These are phyloP conservation scores for Ceratonia siliqua DNA, from an alignment of 306 rosid species.

Conservation along the genomic window DNA sequence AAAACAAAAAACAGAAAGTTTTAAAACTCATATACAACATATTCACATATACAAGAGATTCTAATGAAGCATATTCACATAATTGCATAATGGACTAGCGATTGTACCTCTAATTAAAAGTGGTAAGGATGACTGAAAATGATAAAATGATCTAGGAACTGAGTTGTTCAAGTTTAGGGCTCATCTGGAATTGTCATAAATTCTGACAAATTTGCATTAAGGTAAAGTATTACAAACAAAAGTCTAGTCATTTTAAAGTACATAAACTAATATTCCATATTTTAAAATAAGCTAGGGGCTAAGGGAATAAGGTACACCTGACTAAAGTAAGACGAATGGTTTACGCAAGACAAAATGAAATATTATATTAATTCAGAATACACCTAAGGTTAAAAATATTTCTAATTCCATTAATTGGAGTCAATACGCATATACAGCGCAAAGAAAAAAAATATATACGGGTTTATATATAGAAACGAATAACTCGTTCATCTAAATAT, in stretches of 20 bases:
- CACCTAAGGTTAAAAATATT: neutral
- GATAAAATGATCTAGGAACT: no score
- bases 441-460: neutral
- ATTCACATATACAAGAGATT: no score
- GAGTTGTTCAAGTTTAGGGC: no score
- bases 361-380: neutral
- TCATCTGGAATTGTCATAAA: no score
- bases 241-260: no score
- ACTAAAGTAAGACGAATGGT: neutral
- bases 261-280: no score
- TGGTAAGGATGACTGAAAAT: no score
- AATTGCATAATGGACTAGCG: no score
- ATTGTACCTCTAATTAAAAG: no score
- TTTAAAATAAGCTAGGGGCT: neutral
- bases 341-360: neutral
- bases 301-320: neutral
- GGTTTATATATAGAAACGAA: neutral
- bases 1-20: neutral
- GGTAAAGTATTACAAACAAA: no score
- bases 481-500: neutral
- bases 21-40: neutral
- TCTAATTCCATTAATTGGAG: neutral
- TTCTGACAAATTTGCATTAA: no score
- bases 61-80: no score
- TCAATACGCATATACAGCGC: neutral